Evolutionary conservation across 139 green algal genomes (phyloP).

Genomic region (Deuterostichococcus epilithicus): DNA sequence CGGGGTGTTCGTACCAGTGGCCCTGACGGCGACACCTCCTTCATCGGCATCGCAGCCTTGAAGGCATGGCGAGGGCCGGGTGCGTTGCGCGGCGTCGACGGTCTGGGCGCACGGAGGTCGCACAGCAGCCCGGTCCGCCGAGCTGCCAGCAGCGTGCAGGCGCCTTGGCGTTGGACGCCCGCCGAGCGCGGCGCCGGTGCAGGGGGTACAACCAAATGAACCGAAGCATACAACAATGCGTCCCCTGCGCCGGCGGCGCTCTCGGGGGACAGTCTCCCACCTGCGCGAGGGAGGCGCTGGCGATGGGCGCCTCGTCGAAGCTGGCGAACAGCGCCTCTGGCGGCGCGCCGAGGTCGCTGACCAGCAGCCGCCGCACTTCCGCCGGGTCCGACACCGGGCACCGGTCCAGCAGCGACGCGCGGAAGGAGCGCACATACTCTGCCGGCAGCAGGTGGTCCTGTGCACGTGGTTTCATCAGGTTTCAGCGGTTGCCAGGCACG

Average conservation of each 20-base stretch:
- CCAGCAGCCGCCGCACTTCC: conserved; percentile 37
- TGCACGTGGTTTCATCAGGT: conserved; percentile 7
- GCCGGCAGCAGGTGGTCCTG: conserved; percentile 88
- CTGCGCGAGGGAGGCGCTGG: conserved; percentile 80
- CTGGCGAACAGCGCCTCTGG: conserved; percentile 58
- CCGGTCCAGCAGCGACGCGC: conserved; percentile 73
- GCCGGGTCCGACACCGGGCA: conserved; percentile 67
- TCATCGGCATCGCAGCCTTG: no score
- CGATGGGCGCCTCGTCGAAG: conserved; percentile 63
- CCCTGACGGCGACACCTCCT: no score
- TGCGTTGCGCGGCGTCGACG: no score
- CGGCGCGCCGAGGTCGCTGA: conserved; percentile 45
- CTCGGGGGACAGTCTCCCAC: no score
- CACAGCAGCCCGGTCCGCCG: no score
- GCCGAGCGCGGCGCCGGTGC: neutral
- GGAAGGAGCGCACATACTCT: conserved; percentile 86
- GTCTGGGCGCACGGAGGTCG: no score
- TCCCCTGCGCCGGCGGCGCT: no score
- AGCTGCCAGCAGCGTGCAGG: no score
- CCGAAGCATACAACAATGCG: neutral
- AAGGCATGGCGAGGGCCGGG: no score
- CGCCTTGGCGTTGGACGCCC: neutral
- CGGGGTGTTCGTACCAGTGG: no score
- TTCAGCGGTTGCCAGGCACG: neutral
- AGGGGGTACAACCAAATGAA: neutral